Percentiles rank a stretch among this genome's conserved stretches.
Conservation (phyloP, 768 basidiomycete genomes). For the Collybiopsis luxurians region DNA sequence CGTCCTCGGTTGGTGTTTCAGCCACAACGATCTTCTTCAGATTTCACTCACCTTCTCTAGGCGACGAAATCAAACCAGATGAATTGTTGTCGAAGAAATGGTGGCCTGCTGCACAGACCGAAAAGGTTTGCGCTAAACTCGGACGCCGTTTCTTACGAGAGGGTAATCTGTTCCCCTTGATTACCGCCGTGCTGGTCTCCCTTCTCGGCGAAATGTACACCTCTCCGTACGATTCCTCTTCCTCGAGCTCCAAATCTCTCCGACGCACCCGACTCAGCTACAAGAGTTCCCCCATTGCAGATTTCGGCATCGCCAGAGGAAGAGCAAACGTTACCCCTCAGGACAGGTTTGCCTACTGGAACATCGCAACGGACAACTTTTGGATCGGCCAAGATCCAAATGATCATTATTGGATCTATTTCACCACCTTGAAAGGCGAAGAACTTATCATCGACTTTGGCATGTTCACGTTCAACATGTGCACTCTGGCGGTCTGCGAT, state of each 20-base stretch:
- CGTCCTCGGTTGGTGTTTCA: not conserved
- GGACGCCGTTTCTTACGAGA: slow-evolving; percentile 28
- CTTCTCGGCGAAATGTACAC: slow-evolving; percentile 31
- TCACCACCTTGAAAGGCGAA: slow-evolving; percentile 39
- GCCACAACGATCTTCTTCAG: too few relatives aligned
- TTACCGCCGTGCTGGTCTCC: slow-evolving; percentile 28
- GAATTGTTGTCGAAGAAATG: slow-evolving; percentile 16
- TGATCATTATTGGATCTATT: slow-evolving; percentile 53
- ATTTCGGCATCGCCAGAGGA: slow-evolving; percentile 43
- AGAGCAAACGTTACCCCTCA: slow-evolving; percentile 27
- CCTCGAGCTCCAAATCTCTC: not conserved
- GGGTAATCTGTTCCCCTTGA: slow-evolving; percentile 30
- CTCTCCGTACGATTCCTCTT: not conserved
- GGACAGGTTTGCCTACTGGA: slow-evolving; percentile 34
- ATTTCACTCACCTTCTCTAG: too few relatives aligned
- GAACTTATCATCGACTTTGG: slow-evolving; percentile 37
- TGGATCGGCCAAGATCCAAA: not conserved
- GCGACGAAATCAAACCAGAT: not conserved
- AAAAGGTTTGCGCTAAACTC: slow-evolving; percentile 25
- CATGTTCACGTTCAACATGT: slow-evolving; percentile 44
- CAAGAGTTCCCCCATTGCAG: slow-evolving; percentile 36
- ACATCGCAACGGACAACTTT: not conserved
- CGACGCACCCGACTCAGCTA: slow-evolving; percentile 34
- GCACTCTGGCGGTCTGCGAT: slow-evolving; percentile 14
- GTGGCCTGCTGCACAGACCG: slow-evolving; percentile 30